Percentiles rank a stretch among this genome's conserved stretches.
These are phyloP conservation scores for Aspergillus udagawae DNA, from an alignment of 2,329 filamentous ascomycete genomes.

Conservation along the genomic window DNA sequence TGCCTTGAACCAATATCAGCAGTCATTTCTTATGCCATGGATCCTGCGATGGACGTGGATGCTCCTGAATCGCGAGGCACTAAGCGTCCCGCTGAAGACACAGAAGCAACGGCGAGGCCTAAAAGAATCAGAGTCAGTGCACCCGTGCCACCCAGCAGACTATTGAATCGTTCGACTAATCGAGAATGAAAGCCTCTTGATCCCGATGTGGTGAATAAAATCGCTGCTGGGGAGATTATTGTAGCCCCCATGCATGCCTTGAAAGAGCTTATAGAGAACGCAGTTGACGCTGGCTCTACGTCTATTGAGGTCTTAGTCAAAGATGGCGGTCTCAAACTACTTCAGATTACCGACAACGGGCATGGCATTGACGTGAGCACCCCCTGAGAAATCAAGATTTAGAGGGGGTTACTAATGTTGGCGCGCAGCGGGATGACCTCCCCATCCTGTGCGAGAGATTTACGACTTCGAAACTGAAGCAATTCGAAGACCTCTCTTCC, in stretches of 20 bases:
- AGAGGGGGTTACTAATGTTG: constrained; percentile 10
- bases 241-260: constrained; percentile 93
- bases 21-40: constrained; percentile 19
- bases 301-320: constrained; percentile 87
- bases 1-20: neutral
- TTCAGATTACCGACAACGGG: constrained; percentile 97
- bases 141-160: neutral
- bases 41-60: constrained; percentile 45
- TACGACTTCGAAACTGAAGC: constrained; percentile 91
- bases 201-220: constrained; percentile 94
- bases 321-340: constrained; percentile 87
- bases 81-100: constrained; percentile 50
- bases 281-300: constrained; percentile 94
- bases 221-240: constrained; percentile 96
- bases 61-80: constrained; percentile 33
- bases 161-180: constrained; percentile 12
- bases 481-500: constrained; percentile 83
- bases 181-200: constrained; percentile 66
- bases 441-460: constrained; percentile 91
- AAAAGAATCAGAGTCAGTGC: constrained; percentile 44
- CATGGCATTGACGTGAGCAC: constrained; percentile 80
- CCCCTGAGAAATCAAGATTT: too few species aligned
- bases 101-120: constrained; percentile 37
- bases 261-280: constrained; percentile 95
- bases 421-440: constrained; percentile 74